Base-by-base conservation (phyloP, 1,284 basidiomycete species). In the Boletellus deceptivus region DNA sequence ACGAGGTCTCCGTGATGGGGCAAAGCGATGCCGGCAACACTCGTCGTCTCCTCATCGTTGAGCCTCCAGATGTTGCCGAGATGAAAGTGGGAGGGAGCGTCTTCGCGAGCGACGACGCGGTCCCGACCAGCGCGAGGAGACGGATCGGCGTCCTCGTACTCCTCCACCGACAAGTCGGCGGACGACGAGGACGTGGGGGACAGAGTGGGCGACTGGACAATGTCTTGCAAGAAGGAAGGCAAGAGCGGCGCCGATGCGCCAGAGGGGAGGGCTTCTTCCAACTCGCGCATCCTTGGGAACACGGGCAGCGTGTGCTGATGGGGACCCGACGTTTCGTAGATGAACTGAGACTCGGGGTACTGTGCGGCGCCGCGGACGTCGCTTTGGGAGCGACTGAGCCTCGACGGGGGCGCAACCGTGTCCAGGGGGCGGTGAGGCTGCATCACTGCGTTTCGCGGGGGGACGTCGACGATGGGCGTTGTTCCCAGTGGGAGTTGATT, bases 211-310 rank as follows among this genome's bases (percentile, higher is more conserved):
- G 82, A 79, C 60, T 81, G 79, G 16, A 86, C 77, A 33, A 88
- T 83, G 53, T 88, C 83, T 61, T 86, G 83, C 52, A 89, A 66
- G 72, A 87, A 89, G 5, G 85, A 80, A 2, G 86, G 86, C 13
- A 89, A 73, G 35, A 88, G 73, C 16, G 79, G 67, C 4, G 73
- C 76, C 4, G 77, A 74, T 10, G 56, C 52, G 16, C 42, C 46
- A 25, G 36, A 18, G 27, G 55, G 54, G 17, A 69, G 55, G 27
- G 48, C 41, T 14, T 50, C 50, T n/a, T 47, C 54, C 31, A 62
- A 27, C 17, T 55, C 59, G 51, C 54, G 58, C 59, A 69, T 58
- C 11, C 50, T 52, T 27, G 61, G 66, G 47, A 70, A 71, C 29
- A 53, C 43, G 24, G 59, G 46, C 3, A 55, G 48, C 8, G 58